Percentiles rank a stretch among this genome's conserved stretches.
Conservation (phyloP, 257 asterid species). For the Striga asiatica region DNA sequence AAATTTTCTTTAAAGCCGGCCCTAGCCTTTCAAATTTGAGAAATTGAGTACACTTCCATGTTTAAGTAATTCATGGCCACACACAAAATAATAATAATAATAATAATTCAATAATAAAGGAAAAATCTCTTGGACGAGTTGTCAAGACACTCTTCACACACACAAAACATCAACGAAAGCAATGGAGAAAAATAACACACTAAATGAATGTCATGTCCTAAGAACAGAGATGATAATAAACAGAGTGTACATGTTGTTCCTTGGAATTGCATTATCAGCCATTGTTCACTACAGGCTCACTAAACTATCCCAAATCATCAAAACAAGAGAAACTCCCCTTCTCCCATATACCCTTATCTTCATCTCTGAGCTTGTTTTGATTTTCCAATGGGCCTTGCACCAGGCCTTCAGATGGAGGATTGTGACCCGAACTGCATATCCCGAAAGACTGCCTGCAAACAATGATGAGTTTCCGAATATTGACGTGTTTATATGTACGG, state of each 20-base stretch:
- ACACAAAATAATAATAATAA: too few relatives aligned
- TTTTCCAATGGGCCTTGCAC: constrained; percentile 21
- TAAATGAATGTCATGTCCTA: constrained; percentile 19
- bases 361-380: constrained; percentile 23
- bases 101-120: too few relatives aligned
- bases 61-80: too few relatives aligned
- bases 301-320: background rate
- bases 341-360: constrained; percentile 20
- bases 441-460: constrained; percentile 20
- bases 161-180: background rate
- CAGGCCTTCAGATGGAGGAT: constrained; percentile 23
- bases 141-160: background rate
- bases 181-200: constrained; percentile 5
- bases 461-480: constrained; percentile 24
- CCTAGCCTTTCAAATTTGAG: too few relatives aligned
- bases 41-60: too few relatives aligned
- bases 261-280: constrained; percentile 23
- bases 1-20: too few relatives aligned
- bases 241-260: constrained; percentile 20
- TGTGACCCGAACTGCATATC: constrained; percentile 16
- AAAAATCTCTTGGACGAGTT: too few relatives aligned
- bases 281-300: constrained; percentile 27
- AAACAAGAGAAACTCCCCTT: constrained; percentile 1
- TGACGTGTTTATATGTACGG: constrained; percentile 36
- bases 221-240: constrained; percentile 17